A percentile compares a stretch with the other conserved stretches of the same genome.
Conservation (phyloP, 257 asterid species). For the Lycium ferocissimum region DNA sequence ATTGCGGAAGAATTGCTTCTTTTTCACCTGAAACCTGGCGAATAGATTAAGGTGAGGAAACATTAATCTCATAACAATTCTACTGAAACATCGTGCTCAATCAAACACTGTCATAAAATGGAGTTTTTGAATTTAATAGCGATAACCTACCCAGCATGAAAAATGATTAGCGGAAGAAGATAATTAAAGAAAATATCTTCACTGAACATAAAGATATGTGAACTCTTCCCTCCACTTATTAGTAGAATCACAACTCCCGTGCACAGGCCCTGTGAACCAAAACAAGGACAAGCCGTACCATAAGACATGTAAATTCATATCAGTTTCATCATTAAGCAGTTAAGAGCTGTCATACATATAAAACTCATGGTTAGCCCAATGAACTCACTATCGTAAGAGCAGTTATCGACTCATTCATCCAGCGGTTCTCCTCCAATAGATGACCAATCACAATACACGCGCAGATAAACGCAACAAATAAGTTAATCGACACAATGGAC, state of each 20-base stretch:
- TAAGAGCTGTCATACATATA: background rate
- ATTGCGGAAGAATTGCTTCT: slow-evolving; percentile 97
- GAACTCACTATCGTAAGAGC: slow-evolving; percentile 71
- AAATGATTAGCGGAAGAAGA: slow-evolving; percentile 96
- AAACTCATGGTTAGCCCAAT: no score
- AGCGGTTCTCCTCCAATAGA: slow-evolving; percentile 87
- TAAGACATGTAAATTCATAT: background rate
- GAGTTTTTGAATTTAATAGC: background rate
- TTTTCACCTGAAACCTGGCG: slow-evolving; percentile 94
- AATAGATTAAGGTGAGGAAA: background rate
- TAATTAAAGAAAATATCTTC: slow-evolving; percentile 94
- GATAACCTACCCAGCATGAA: slow-evolving; percentile 83
- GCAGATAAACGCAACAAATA: slow-evolving; percentile 78
- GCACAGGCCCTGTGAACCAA: slow-evolving; percentile 66
- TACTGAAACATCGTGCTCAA: background rate
- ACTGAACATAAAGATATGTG: slow-evolving; percentile 85
- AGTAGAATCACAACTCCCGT: slow-evolving; percentile 85
- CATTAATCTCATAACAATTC: background rate
- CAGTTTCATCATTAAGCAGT: slow-evolving; percentile 18
- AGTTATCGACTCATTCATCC: slow-evolving; percentile 97
- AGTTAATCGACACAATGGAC: slow-evolving; percentile 75
- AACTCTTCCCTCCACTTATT: slow-evolving; percentile 76
- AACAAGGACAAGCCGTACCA: background rate
- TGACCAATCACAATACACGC: slow-evolving; percentile 92
- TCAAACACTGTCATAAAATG: background rate